Evolutionary conservation across 164 flowering plant genomes (phyloP), one percentile per base, ranked within the genome.

Genomic region (Aristolochia fimbriata): DNA sequence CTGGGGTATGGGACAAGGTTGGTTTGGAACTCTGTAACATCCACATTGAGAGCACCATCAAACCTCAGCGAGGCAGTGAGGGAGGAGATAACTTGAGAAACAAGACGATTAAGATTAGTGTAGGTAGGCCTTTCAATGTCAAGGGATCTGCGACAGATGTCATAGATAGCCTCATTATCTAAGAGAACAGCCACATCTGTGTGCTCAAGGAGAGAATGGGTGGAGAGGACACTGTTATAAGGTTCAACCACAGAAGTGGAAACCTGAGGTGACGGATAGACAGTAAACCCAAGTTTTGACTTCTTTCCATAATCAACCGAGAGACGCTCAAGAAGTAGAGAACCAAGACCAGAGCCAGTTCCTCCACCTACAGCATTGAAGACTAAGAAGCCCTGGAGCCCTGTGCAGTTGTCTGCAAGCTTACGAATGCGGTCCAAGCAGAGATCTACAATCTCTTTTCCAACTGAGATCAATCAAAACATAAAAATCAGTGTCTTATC

Each of bases 61-160:
- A 77, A 79, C n/a, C 79, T 58, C 30, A 77, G 66, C 1, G 81
- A 79, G 9, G 81, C 68, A 41, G 83, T 79, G 59, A 77, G 37
- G 1, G 81, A 79, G 6, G 83, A 76, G 19, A 76, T 73, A 16
- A 76, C 71, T 74, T 79, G 83, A 23, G 82, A 76, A 27, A 78
- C 71, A 31, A 78, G 67, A 52, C 80, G 55, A 69, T 79, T 79
- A 57, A 79, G 67, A 41, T 79, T 79, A 62, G 83, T 79, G 68
- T 79, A 79, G 24, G 80, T 76, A 24, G 83, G 83, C 64, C 83
- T 72, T 55, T 77, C 83, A 52, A 79, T 77, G 68, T 77, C 80
- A 21, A 79, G 68, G 17, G 80, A 76, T 49, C 76, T 71, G 20
- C 80, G 70, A 74, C 82, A 79, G 51, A 79, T 79, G 57, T 79